Percentiles rank a stretch among this genome's conserved stretches.
phyloP scores from a whole-genome alignment of 441 rosid species.

The Eruca vesicaria region DNA sequence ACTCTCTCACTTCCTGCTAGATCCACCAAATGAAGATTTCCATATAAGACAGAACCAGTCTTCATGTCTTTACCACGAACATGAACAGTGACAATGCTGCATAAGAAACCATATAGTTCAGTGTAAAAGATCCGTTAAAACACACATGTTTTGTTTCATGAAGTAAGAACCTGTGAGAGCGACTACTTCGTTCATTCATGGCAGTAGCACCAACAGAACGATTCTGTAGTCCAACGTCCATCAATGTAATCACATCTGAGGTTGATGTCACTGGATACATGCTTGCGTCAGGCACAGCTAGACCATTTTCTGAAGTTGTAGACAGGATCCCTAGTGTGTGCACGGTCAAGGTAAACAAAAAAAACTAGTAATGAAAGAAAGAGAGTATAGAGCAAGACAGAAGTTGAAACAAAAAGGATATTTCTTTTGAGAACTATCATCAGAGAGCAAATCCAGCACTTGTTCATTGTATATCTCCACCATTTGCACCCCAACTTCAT shows the following conservation, averaged over 20 bases:
- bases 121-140: background rate
- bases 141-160: background rate
- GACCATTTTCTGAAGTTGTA: constrained; percentile 44
- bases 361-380: background rate
- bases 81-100: constrained; percentile 62
- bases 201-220: constrained; percentile 60
- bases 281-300: constrained; percentile 72
- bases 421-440: constrained; percentile 51
- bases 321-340: constrained; percentile 57
- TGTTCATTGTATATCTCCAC: constrained; percentile 75
- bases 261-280: constrained; percentile 57
- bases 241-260: constrained; percentile 54
- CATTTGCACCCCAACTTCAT: constrained; percentile 74
- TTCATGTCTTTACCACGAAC: constrained; percentile 59
- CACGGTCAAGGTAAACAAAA: constrained; percentile 44
- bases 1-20: constrained; percentile 80
- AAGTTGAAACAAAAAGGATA: constrained; percentile 48
- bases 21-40: constrained; percentile 66
- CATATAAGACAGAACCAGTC: constrained; percentile 43
- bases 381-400: background rate
- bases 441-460: constrained; percentile 60
- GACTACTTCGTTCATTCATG: constrained; percentile 68
- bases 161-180: constrained; percentile 57
- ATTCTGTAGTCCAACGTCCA: constrained; percentile 54
- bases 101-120: background rate